Evolutionary conservation across 257 asterid species (phyloP), one percentile per base, ranked within the genome.

Genomic region (Ligustrum vulgare): DNA sequence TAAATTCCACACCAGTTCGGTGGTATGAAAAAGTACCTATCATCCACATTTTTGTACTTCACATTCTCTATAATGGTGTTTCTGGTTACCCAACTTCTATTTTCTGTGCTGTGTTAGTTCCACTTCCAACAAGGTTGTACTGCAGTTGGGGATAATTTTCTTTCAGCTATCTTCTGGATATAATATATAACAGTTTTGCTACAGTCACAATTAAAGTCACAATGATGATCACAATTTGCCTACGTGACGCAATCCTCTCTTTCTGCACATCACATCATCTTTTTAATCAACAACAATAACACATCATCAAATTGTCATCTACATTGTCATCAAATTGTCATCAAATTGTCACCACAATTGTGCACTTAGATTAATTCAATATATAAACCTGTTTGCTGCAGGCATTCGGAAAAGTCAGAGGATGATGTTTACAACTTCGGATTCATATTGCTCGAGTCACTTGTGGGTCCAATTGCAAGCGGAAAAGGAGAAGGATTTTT

Each of bases 401-500:
- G 97, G 94, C 80, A 84, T 56, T 77, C 72, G 75, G 86, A 82
- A 58, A 89, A 83, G 77, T 43, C 75, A 74, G 90, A 85, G 84
- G 96, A 94, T 54, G 99, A 94, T 77, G 98, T 92, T 64, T 90
- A 91, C 80, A 84, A 84, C 83, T 94, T 94, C 15, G 99, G 99
- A 31, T 86, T 89, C 84, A 85, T 94, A 84, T 78, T 94, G 81
- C 98, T 94, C 2, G 98, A 94, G 82, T 80, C 99, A 58, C 91
- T 94, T 47, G 96, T 91, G 18, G 99, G 99, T 43, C 95, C 98
- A 68, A 72, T 80, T 31, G 79, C 80, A 51, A 84, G 80, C 51
- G 96, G 85, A 71, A 88, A 83, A 80, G 95, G 95, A 77, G 98
- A 92, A 86, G 89, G 91, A 49, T 88, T 85, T 80, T 84, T 94